phyloP scores from a whole-genome alignment of 1,284 basidiomycete genomes.

The Grifola frondosa region DNA sequence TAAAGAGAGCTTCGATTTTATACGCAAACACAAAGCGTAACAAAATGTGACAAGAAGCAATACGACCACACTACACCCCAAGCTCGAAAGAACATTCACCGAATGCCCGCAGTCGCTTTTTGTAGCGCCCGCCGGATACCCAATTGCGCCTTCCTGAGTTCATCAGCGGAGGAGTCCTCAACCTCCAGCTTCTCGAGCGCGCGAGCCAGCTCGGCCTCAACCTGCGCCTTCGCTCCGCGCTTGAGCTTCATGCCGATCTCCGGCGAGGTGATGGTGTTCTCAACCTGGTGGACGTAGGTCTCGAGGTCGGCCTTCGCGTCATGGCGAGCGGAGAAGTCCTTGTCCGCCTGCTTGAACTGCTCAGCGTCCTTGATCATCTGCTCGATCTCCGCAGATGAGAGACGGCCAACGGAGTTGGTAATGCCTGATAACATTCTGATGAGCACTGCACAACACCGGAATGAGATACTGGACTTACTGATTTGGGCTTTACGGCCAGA shows the following conservation, averaged over 20 bases:
- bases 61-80: constrained; percentile 17
- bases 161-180: constrained; percentile 88
- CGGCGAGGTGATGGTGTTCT: constrained; percentile 89
- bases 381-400: constrained; percentile 92
- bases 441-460: constrained; percentile 4
- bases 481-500: constrained; percentile 97
- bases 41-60: constrained; percentile 21
- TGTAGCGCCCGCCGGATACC: constrained; percentile 93
- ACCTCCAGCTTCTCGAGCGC: constrained; percentile 96
- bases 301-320: constrained; percentile 97
- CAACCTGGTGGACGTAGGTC: constrained; percentile 93
- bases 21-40: constrained; percentile 21
- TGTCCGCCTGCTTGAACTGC: constrained; percentile 94
- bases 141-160: constrained; percentile 91
- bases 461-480: constrained; percentile 52
- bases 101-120: constrained; percentile 88
- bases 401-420: constrained; percentile 94
- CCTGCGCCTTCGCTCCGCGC: constrained; percentile 88
- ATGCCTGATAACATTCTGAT: constrained; percentile 54
- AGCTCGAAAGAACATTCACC: constrained; percentile 45
- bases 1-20: constrained; percentile 19
- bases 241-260: constrained; percentile 98
- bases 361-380: constrained; percentile 99
- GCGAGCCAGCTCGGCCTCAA: constrained; percentile 94
- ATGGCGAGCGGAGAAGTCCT: constrained; percentile 93